These are phyloP conservation scores for Phytopythium ostracodes DNA, from an alignment of 352 stramenopile species.

Conservation along the genomic window DNA sequence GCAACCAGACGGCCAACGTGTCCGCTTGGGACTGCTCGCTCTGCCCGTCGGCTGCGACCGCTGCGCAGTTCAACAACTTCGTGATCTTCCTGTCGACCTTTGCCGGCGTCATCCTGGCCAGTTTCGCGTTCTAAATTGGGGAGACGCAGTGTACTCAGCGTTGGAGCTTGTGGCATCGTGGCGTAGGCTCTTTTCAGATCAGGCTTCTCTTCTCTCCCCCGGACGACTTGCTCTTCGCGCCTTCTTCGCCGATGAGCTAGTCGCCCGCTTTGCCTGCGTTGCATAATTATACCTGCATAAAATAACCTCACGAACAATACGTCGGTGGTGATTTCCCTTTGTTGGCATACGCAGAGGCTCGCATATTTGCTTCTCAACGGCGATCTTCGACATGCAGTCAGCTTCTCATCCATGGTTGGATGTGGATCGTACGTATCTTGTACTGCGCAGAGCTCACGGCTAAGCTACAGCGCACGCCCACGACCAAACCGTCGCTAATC, in stretches of 20 bases:
- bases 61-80: slow-evolving; percentile 31
- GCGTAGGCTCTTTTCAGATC: neutral
- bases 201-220: neutral
- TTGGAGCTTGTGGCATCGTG: neutral
- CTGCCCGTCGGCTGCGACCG: slow-evolving; percentile 20
- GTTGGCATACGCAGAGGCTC: no score
- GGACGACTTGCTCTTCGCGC: neutral
- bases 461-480: no score
- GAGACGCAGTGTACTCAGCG: neutral
- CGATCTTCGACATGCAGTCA: no score
- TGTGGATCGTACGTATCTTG: no score
- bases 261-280: neutral
- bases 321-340: neutral
- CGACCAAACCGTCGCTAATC: no score
- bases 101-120: slow-evolving; percentile 27
- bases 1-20: slow-evolving; percentile 25
- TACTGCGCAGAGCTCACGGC: no score
- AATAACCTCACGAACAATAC: slow-evolving; percentile 3
- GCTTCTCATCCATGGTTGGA: no score
- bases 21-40: slow-evolving; percentile 34
- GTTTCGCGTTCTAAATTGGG: slow-evolving; percentile 28
- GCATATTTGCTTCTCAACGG: no score
- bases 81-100: slow-evolving; percentile 32
- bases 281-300: slow-evolving; percentile 8
- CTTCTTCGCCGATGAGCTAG: neutral